These are phyloP conservation scores for Eucalyptus lansdowneana DNA, from an alignment of 345 rosid species.

Conservation along the genomic window DNA sequence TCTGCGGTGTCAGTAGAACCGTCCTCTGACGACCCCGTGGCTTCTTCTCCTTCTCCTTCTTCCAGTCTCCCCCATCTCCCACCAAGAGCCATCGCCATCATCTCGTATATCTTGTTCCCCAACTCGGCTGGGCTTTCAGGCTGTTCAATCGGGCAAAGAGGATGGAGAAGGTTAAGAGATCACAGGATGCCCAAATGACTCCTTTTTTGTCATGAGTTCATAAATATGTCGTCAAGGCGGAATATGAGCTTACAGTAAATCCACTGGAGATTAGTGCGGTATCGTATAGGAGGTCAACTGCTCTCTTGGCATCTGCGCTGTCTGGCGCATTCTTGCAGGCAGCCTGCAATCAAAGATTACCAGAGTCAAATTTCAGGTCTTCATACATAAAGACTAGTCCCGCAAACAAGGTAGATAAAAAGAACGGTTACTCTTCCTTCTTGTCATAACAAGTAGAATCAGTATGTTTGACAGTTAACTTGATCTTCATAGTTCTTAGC, in stretches of 20 bases:
- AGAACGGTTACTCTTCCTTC: background rate
- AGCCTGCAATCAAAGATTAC: conserved; percentile 36
- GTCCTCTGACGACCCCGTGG: background rate
- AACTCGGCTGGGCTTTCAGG: conserved; percentile 95
- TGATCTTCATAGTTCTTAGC: background rate
- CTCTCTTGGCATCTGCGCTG: conserved; percentile 77
- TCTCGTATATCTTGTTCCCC: conserved; percentile 93
- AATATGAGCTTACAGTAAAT: conserved; percentile 47
- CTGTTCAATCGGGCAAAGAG: conserved; percentile 15
- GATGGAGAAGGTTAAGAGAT: background rate
- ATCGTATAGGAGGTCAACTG: conserved; percentile 80
- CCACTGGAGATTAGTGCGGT: conserved; percentile 96
- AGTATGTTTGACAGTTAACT: background rate
- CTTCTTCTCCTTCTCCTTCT: conserved; percentile 11
- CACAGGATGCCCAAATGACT: background rate
- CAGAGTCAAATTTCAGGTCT: background rate
- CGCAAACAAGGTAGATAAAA: background rate
- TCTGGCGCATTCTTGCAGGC: conserved; percentile 92
- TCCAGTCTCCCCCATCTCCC: conserved; percentile 96
- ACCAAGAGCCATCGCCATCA: conserved; percentile 98
- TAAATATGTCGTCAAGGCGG: background rate
- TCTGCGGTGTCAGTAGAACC: conserved; percentile 3
- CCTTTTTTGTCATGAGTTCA: background rate
- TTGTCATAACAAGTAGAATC: background rate
- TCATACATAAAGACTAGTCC: background rate